A percentile compares a stretch with the other conserved stretches of the same genome.
Evolutionary conservation across 139 green algal species (phyloP).

Genomic region (Chlorella sorokiniana): DNA sequence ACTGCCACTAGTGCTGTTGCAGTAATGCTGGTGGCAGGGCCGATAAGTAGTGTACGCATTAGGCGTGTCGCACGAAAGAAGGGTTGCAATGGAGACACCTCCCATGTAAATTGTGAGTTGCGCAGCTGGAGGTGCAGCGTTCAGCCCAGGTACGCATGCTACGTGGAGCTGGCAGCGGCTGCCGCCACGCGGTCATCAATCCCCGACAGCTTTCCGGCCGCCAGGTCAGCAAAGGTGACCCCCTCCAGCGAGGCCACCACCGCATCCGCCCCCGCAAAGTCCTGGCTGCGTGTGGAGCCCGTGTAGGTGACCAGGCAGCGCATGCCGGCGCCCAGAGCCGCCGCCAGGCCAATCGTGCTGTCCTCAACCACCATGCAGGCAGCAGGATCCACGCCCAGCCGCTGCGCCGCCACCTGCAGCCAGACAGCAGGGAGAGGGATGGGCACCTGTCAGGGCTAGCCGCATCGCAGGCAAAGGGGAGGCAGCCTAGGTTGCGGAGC

Average conservation of each 20-base stretch:
- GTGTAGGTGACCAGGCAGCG: conserved; percentile 85
- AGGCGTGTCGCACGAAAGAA: too few relatives aligned
- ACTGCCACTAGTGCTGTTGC: too few relatives aligned
- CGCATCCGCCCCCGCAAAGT: conserved; percentile 30
- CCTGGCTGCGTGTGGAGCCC: conserved; percentile 67
- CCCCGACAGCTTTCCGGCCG: conserved; percentile 3
- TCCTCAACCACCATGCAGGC: conserved; percentile 96
- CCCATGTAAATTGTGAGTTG: too few relatives aligned
- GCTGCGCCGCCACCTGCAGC: conserved; percentile 77
- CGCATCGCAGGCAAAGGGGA: not conserved
- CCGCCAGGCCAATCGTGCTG: conserved; percentile 86
- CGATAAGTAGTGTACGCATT: too few relatives aligned
- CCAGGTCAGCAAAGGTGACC: conserved; percentile 32
- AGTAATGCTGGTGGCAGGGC: too few relatives aligned
- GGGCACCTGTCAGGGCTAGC: not conserved
- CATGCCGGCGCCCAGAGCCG: conserved; percentile 95
- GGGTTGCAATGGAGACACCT: too few relatives aligned
- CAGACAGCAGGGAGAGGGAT: not conserved
- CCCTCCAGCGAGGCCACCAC: conserved; percentile 27
- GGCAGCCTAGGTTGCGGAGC: too few relatives aligned
- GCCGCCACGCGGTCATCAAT: conserved; percentile 24
- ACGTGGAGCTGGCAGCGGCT: not conserved
- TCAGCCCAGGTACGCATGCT: too few relatives aligned
- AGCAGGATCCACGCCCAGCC: conserved; percentile 73
- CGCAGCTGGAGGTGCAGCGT: too few relatives aligned